Conservation (phyloP, 2,329 filamentous ascomycete species). For the Ophiostoma montium region DNA sequence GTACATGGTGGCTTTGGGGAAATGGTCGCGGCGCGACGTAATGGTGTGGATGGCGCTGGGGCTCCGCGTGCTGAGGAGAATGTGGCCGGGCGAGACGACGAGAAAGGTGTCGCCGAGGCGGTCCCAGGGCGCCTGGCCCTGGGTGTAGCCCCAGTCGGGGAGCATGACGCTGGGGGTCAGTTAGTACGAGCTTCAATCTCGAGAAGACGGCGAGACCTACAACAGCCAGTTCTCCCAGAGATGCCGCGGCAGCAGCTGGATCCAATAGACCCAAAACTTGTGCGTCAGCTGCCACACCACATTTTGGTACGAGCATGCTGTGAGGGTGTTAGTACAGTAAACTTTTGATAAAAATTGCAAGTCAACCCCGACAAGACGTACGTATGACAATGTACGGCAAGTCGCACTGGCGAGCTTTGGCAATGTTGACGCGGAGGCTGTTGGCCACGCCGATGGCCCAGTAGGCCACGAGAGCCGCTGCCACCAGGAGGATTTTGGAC, state of each 20-base stretch:
- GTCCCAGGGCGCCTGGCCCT: slow-evolving; percentile 42
- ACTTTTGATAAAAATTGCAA: too few relatives aligned
- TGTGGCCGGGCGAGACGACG: slow-evolving; percentile 41
- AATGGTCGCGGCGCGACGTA: slow-evolving; percentile 50
- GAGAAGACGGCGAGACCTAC: too few relatives aligned
- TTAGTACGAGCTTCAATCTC: background rate
- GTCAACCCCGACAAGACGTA: slow-evolving; percentile 22
- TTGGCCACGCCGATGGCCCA: slow-evolving; percentile 10
- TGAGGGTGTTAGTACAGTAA: background rate
- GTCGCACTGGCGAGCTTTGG: slow-evolving; percentile 34
- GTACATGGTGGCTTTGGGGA: slow-evolving; percentile 50
- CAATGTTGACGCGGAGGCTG: slow-evolving; percentile 31
- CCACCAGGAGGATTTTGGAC: background rate
- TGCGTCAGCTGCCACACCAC: slow-evolving; percentile 41
- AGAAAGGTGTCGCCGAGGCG: slow-evolving; percentile 45
- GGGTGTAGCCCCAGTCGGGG: slow-evolving; percentile 46
- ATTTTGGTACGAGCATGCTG: slow-evolving; percentile 36
- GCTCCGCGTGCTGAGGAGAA: slow-evolving; percentile 44
- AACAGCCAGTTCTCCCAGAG: slow-evolving; percentile 45
- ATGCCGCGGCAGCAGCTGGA: slow-evolving; percentile 38
- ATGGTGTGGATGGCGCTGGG: slow-evolving; percentile 54
- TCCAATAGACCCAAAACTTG: slow-evolving; percentile 38
- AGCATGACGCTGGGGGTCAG: slow-evolving; percentile 32
- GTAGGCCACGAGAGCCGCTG: background rate
- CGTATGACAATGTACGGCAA: slow-evolving; percentile 39